Evolutionary conservation across 1,139 yeast genomes (phyloP), one percentile per base, ranked within the genome.

Genomic region (Magnusiomyces sp.): DNA sequence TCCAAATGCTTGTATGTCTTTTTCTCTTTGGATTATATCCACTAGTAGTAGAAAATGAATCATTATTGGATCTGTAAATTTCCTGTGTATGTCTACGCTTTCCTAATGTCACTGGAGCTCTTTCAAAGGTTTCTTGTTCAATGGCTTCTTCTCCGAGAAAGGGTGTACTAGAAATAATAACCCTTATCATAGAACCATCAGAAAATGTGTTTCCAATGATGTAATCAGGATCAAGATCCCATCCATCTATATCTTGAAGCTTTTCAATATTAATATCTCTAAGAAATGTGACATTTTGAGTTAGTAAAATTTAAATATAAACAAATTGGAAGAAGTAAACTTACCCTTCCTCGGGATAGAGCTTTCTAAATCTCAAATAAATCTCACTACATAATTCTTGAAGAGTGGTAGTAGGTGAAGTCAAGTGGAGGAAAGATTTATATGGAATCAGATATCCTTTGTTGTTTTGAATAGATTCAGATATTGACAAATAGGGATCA

Each of bases 221-320:
- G 57, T 80, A 85, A 52, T 84, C 95, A 0, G 89, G 88, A 63
- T 85, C 95, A 56, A 86, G 67, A 62, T 86, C 95, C 59, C 89
- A 83, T 53, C 73, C 73, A 53, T 78, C 75, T 32, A 66, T 64
- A 62, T 85, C 90, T 60, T 84, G 92, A 9, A 84, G 66, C 47
- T 77, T 75, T 20, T 73, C 68, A 38, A 85, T 76, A 4, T 69
- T 70, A 14, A 83, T 62, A 0, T 46, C 38, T 6, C 46, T 49
- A 32, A 32, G 17, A 20, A 32, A 33, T 20, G 23, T 23, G 7
- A 7, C 29, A 7, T 23, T 23, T 23, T 23, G 37, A 9, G 40
- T 23, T 34, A 50, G 34, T 19, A 16, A 11, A 11, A 40, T 7
- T 19, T 7, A 29, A 27, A n/a, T 29, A 23, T 34, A 38, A 23